Evolutionary conservation across 495 filamentous ascomycete species (phyloP).

Genomic region (Trichoderma orchidacearum): DNA sequence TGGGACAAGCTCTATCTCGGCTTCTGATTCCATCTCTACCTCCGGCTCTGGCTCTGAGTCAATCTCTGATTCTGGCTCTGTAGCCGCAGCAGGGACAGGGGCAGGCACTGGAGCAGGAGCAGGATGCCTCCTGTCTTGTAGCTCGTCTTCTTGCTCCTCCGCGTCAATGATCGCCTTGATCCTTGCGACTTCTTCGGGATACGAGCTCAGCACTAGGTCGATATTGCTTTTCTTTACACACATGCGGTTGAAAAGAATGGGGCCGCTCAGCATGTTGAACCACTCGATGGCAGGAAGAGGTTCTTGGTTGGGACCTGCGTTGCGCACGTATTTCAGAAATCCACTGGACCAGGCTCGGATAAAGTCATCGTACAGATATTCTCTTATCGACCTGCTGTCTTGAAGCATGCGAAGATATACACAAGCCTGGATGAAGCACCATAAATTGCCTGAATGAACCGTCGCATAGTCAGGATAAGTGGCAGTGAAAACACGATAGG

Average conservation of each 20-base stretch:
- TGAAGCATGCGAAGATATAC: conserved; percentile 37
- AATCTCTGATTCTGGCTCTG: neutral
- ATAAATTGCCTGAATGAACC: conserved; percentile 24
- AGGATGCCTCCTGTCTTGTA: too few species aligned
- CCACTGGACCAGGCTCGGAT: conserved; percentile 34
- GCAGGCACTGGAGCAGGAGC: too few species aligned
- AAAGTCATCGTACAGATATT: conserved; percentile 56
- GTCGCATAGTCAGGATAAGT: conserved; percentile 40
- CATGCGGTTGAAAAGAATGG: conserved; percentile 19
- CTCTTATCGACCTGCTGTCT: conserved; percentile 20
- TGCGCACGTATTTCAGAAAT: conserved; percentile 24
- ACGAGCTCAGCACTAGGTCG: conserved; percentile 7
- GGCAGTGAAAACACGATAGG: conserved; percentile 35
- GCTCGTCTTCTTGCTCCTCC: neutral
- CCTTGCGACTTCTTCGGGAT: conserved; percentile 7
- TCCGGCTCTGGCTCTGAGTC: neutral
- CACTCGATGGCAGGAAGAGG: conserved; percentile 23
- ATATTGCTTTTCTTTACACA: conserved; percentile 26
- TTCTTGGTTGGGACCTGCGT: conserved; percentile 5
- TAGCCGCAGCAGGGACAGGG: too few species aligned
- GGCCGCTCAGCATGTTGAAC: conserved; percentile 28
- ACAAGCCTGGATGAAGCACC: conserved; percentile 41
- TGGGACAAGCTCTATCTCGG: neutral
- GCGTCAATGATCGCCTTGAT: neutral
- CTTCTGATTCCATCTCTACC: neutral